Percentiles rank a stretch among this genome's conserved stretches.
Evolutionary conservation across 2,329 filamentous ascomycete genomes (phyloP).

Genomic region (Sporothrix brunneoviolacea): DNA sequence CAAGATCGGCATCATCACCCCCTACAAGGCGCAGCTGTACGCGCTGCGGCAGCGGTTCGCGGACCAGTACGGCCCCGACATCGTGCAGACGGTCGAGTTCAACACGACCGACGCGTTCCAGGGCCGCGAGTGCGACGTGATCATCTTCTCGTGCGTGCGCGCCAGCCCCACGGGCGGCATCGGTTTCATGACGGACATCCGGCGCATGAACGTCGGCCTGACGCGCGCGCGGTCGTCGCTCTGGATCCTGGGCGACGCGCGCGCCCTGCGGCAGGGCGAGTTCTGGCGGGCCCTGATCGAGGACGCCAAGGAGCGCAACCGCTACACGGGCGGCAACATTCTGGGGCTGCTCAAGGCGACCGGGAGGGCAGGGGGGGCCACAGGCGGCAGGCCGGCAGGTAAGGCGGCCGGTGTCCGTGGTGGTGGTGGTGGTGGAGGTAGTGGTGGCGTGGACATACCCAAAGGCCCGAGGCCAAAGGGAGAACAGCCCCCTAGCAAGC

Average conservation of each 20-base stretch:
- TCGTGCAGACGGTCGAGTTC: conserved; percentile 82
- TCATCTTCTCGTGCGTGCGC: conserved; percentile 97
- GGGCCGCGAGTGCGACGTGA: conserved; percentile 92
- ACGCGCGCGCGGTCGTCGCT: conserved; percentile 94
- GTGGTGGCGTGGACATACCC: not conserved
- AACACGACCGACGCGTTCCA: conserved; percentile 99
- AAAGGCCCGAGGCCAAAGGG: no score
- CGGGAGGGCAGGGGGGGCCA: conserved; percentile 20
- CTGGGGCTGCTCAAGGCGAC: conserved; percentile 35
- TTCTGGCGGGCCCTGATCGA: conserved; percentile 86
- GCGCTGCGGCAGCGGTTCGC: conserved; percentile 72
- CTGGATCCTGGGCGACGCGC: conserved; percentile 91
- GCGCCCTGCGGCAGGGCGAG: conserved; percentile 76
- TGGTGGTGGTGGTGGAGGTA: conserved; percentile 22
- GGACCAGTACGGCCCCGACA: conserved; percentile 63
- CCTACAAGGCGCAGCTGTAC: conserved; percentile 87
- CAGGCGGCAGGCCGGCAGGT: conserved; percentile 28
- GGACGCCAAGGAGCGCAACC: conserved; percentile 66
- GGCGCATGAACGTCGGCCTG: conserved; percentile 98
- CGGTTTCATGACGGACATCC: conserved; percentile 95
- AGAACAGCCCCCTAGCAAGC: no score
- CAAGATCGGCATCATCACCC: conserved; percentile 95
- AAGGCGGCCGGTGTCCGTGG: conserved; percentile 15
- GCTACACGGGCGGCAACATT: conserved; percentile 66
- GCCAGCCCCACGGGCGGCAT: conserved; percentile 90